Evolutionary conservation across 2,329 filamentous ascomycete species (phyloP).

Genomic region (Penicillium sp.): DNA sequence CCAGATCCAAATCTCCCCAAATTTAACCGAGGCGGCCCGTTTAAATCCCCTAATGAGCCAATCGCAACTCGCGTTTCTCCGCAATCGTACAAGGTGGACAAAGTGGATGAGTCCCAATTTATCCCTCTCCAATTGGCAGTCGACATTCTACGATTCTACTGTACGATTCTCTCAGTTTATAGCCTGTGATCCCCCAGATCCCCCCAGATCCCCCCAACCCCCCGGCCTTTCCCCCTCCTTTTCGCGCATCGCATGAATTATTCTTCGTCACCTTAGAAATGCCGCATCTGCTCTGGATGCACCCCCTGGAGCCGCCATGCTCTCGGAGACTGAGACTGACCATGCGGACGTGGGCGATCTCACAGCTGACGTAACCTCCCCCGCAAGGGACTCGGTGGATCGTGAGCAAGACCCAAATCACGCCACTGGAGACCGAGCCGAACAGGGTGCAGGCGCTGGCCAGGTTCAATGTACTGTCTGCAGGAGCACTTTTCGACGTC

Average conservation of each 20-base stretch:
- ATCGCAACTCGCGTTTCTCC: slow-evolving; percentile 10
- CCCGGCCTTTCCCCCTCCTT: slow-evolving; percentile 19
- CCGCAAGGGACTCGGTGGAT: slow-evolving; percentile 8
- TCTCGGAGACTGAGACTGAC: slow-evolving; percentile 33
- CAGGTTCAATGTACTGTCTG: slow-evolving; percentile 45
- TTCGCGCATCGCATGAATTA: slow-evolving; percentile 9
- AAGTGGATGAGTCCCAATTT: slow-evolving; percentile 5
- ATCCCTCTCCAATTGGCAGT: slow-evolving; percentile 7
- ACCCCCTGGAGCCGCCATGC: slow-evolving; percentile 47
- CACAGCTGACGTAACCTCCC: slow-evolving; percentile 4
- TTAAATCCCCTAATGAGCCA: slow-evolving; percentile 8
- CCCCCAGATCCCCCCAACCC: background rate
- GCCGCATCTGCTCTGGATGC: slow-evolving; percentile 30
- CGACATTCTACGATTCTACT: slow-evolving; percentile 5
- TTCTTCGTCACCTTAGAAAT: slow-evolving; percentile 17
- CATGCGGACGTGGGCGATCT: slow-evolving; percentile 32
- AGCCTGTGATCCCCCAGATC: background rate
- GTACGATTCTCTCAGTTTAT: slow-evolving; percentile 9
- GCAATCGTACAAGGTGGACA: background rate
- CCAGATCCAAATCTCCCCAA: slow-evolving; percentile 3
- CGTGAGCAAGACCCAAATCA: slow-evolving; percentile 14
- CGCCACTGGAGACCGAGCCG: slow-evolving; percentile 16
- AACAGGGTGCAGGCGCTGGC: slow-evolving; percentile 19
- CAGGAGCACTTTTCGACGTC: slow-evolving; percentile 46
- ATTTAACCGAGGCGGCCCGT: slow-evolving; percentile 23